phyloP scores from a whole-genome alignment of 768 basidiomycete species.

The Tulasnella sp. region DNA sequence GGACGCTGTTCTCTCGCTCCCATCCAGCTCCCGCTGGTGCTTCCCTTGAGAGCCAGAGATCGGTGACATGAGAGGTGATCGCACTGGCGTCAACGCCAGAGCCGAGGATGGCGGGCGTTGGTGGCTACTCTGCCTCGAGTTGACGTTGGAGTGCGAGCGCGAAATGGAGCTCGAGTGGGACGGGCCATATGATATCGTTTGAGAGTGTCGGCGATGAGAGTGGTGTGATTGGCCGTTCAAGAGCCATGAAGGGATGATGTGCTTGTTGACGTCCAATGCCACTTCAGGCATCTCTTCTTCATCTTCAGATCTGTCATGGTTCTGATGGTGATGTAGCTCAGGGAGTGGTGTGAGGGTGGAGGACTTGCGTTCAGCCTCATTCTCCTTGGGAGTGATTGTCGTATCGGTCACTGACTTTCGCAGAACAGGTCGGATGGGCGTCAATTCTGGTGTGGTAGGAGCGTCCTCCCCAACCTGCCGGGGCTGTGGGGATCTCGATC shows the following conservation, averaged over 20 bases:
- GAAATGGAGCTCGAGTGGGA: neutral
- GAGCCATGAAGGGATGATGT: constrained; percentile 93
- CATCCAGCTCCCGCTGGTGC: neutral
- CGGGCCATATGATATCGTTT: neutral
- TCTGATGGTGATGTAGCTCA: no score
- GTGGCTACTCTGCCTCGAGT: neutral
- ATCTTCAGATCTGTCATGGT: constrained; percentile 23
- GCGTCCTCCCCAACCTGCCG: no score
- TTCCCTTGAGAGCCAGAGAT: neutral
- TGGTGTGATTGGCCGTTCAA: constrained; percentile 33
- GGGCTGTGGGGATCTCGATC: neutral
- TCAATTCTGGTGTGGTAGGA: neutral
- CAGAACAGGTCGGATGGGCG: neutral
- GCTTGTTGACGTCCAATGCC: constrained; percentile 80
- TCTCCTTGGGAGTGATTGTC: neutral
- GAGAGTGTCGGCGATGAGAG: neutral
- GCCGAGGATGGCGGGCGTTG: neutral
- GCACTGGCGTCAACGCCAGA: neutral
- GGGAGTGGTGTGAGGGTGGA: neutral
- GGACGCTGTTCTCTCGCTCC: neutral
- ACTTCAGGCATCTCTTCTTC: constrained; percentile 92
- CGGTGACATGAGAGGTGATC: neutral
- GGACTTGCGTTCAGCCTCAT: neutral
- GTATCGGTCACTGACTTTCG: neutral
- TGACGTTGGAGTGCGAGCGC: neutral